These are phyloP conservation scores for Luvunga scandens DNA, from an alignment of 345 rosid genomes.

Conservation along the genomic window DNA sequence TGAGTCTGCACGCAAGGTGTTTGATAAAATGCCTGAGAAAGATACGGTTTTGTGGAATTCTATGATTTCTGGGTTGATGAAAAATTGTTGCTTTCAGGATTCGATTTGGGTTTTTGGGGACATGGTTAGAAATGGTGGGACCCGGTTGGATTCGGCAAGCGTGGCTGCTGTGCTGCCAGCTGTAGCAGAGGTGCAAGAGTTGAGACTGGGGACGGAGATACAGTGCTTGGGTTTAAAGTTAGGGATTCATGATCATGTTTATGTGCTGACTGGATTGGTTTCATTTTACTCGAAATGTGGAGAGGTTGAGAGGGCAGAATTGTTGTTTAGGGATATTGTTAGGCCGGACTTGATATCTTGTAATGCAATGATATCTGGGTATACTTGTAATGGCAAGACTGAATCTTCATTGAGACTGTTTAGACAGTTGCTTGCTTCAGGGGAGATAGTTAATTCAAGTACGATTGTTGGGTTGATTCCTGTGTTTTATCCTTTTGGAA, in stretches of 20 bases:
- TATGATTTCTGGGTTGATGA: slow-evolving; percentile 56
- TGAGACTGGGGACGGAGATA: slow-evolving; percentile 55
- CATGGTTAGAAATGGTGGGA: slow-evolving; percentile 39
- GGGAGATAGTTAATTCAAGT: slow-evolving; percentile 47
- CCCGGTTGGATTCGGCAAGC: slow-evolving; percentile 46
- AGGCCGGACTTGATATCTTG: slow-evolving; percentile 62
- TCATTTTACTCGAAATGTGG: slow-evolving; percentile 64
- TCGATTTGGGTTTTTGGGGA: slow-evolving; percentile 43
- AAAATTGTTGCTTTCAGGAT: slow-evolving; percentile 47
- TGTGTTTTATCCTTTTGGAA: slow-evolving; percentile 52
- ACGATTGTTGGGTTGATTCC: slow-evolving; percentile 76
- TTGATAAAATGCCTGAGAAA: slow-evolving; percentile 56
- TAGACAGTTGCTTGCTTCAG: slow-evolving; percentile 43
- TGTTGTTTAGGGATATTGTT: slow-evolving; percentile 51
- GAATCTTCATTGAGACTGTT: slow-evolving; percentile 51
- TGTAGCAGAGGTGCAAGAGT: slow-evolving; percentile 63
- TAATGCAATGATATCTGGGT: slow-evolving; percentile 82
- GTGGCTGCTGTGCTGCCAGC: slow-evolving; percentile 66
- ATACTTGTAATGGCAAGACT: slow-evolving; percentile 48
- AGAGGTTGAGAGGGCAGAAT: slow-evolving; percentile 32
- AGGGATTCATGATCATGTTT: slow-evolving; percentile 48
- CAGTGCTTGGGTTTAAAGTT: slow-evolving; percentile 54
- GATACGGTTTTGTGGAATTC: slow-evolving; percentile 71
- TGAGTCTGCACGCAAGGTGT: slow-evolving; percentile 46
- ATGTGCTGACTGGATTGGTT: slow-evolving; percentile 62